These are phyloP conservation scores for Penicillium waksmanii DNA, from an alignment of 495 filamentous ascomycete genomes.

Conservation along the genomic window DNA sequence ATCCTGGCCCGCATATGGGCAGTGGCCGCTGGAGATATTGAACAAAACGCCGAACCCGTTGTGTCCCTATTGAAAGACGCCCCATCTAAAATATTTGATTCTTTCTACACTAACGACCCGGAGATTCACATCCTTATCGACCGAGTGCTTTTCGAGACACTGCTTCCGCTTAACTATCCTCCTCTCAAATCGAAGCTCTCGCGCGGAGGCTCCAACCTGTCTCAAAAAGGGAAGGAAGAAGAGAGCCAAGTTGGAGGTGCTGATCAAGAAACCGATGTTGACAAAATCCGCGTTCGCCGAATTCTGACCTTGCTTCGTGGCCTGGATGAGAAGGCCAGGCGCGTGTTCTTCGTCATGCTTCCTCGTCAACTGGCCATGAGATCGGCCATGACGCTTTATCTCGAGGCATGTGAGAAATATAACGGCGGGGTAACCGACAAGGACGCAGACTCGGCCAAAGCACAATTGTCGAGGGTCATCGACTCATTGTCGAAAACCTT, in stretches of 20 bases:
- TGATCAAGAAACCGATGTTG: conserved; percentile 65
- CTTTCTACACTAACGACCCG: conserved; percentile 86
- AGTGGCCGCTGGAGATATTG: conserved; percentile 84
- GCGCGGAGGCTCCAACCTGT: conserved; percentile 61
- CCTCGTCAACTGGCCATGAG: conserved; percentile 70
- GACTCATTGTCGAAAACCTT: conserved; percentile 72
- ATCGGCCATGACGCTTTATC: conserved; percentile 68
- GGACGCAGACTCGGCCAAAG: conserved; percentile 67
- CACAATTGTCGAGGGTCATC: conserved; percentile 66
- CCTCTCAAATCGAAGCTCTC: conserved; percentile 70
- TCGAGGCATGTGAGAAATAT: conserved; percentile 81
- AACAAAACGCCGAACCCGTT: conserved; percentile 77
- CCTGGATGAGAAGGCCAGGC: conserved; percentile 77
- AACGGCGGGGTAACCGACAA: conserved; percentile 83
- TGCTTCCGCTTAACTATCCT: conserved; percentile 85
- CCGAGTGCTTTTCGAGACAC: conserved; percentile 79
- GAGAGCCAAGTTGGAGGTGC: conserved; percentile 51
- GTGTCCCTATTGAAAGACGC: conserved; percentile 72
- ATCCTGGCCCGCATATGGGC: conserved; percentile 87
- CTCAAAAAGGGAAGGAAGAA: conserved; percentile 60
- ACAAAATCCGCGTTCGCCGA: conserved; percentile 83
- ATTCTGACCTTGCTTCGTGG: conserved; percentile 79
- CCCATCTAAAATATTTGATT: conserved; percentile 83
- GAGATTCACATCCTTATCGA: conserved; percentile 86
- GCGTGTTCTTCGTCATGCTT: conserved; percentile 88